Percentiles rank a stretch among this genome's conserved stretches.
These are phyloP conservation scores for Diversispora eburnea DNA, from an alignment of 192 early-diverging fungal genomes.

Conservation along the genomic window DNA sequence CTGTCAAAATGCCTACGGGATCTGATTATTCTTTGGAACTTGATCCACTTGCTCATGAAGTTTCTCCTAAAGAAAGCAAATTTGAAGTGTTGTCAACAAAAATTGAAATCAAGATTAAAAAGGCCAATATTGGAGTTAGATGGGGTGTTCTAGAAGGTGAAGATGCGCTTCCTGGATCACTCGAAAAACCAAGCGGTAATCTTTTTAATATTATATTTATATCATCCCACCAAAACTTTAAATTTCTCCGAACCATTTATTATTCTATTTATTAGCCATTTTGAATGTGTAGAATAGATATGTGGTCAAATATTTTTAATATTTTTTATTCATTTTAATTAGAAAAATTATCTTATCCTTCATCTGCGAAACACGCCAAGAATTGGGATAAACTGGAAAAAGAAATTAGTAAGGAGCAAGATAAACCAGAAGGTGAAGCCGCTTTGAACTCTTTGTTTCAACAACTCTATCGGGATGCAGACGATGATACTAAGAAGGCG, in stretches of 20 bases:
- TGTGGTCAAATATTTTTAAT: neutral
- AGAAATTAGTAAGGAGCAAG: constrained; percentile 73
- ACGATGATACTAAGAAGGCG: constrained; percentile 80
- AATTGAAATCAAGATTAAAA: constrained; percentile 89
- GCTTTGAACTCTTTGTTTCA: constrained; percentile 91
- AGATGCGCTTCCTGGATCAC: constrained; percentile 41
- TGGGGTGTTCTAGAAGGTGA: constrained; percentile 85
- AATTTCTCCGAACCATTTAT: no score
- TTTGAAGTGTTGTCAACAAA: constrained; percentile 89
- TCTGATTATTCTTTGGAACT: constrained; percentile 89
- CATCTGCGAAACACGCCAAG: constrained; percentile 52
- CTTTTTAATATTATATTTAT: neutral
- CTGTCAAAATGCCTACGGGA: constrained; percentile 77
- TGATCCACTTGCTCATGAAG: constrained; percentile 78
- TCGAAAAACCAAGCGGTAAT: constrained; percentile 47
- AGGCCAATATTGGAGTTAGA: constrained; percentile 67
- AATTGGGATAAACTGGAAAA: constrained; percentile 85
- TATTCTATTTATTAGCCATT: no score
- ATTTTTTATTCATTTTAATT: constrained; percentile 5
- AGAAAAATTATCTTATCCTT: constrained; percentile 40
- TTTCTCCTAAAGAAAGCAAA: constrained; percentile 66
- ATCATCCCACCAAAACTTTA: no score
- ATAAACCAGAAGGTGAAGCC: constrained; percentile 86
- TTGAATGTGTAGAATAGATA: no score
- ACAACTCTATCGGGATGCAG: constrained; percentile 86